A percentile compares a stretch with the other conserved stretches of the same genome.
phyloP scores from a whole-genome alignment of 2,329 filamentous ascomycete genomes.

The Beauveria australis region DNA sequence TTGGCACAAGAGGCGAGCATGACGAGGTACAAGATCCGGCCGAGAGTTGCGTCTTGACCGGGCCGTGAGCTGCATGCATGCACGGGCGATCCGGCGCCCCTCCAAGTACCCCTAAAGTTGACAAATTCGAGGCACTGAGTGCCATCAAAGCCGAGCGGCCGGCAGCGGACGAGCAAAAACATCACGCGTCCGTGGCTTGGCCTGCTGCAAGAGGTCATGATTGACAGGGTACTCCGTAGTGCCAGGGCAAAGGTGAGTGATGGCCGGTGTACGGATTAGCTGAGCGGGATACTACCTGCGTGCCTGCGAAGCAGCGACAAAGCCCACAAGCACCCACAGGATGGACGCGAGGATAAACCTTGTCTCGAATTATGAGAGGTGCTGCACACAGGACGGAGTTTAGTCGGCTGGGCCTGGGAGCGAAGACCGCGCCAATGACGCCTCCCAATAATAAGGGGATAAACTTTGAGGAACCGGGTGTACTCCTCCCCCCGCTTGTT shows the following conservation, averaged over 20 bases:
- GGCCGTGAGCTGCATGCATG: neutral
- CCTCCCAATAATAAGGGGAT: neutral
- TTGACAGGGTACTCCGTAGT: neutral
- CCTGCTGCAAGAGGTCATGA: slow-evolving; percentile 1
- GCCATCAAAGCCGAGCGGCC: neutral
- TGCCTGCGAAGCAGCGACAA: neutral
- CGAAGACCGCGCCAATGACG: slow-evolving; percentile 1
- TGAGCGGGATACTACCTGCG: neutral
- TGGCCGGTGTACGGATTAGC: neutral
- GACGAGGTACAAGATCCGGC: neutral
- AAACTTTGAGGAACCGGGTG: neutral
- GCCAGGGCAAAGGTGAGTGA: neutral
- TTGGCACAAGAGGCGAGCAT: neutral
- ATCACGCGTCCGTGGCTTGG: neutral
- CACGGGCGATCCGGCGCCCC: slow-evolving; percentile 4
- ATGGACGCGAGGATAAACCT: slow-evolving; percentile 3
- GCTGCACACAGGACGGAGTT: neutral
- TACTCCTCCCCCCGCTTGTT: neutral
- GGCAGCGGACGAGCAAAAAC: neutral
- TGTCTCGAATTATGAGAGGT: neutral
- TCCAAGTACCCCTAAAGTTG: neutral
- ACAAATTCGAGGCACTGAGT: neutral
- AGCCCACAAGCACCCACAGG: neutral
- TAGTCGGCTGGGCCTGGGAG: neutral
- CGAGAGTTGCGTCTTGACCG: slow-evolving; percentile 1